Evolutionary conservation across 2,329 filamentous ascomycete genomes (phyloP).

Genomic region (Colletotrichum melonis): DNA sequence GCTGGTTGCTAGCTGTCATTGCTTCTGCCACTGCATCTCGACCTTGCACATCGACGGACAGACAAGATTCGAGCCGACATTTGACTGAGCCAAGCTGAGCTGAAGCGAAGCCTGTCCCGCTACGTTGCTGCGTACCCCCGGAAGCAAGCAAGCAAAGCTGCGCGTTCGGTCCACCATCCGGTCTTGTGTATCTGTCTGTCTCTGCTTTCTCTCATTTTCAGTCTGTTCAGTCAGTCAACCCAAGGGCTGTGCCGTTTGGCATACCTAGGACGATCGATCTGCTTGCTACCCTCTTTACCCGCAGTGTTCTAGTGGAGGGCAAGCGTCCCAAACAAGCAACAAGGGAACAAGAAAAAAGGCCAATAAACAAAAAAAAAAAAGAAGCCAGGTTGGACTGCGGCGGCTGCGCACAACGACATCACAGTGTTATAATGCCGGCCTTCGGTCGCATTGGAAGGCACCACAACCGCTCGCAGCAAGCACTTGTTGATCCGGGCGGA

Average conservation of each 20-base stretch:
- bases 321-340: neutral
- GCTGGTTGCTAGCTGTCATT: conserved; percentile 8
- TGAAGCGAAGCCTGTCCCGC: conserved; percentile 4
- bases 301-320: neutral
- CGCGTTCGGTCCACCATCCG: conserved; percentile 13
- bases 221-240: conserved; percentile 26
- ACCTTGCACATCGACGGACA: conserved; percentile 11
- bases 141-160: conserved; percentile 17
- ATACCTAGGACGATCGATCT: neutral
- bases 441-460: conserved; percentile 67
- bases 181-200: conserved; percentile 18
- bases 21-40: conserved; percentile 12
- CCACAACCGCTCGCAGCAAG: conserved; percentile 68
- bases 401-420: conserved; percentile 28
- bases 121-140: neutral
- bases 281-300: neutral
- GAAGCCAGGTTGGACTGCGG: conserved; percentile 11
- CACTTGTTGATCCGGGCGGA: conserved; percentile 59
- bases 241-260: conserved; percentile 21
- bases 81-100: conserved; percentile 3
- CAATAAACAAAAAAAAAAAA: neutral
- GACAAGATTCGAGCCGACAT: conserved; percentile 1
- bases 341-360: neutral
- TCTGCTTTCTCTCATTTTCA: conserved; percentile 14
- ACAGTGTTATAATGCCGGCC: conserved; percentile 57